Evolutionary conservation across 352 stramenopile genomes (phyloP).

Genomic region (Globisporangium uncinulatum): DNA sequence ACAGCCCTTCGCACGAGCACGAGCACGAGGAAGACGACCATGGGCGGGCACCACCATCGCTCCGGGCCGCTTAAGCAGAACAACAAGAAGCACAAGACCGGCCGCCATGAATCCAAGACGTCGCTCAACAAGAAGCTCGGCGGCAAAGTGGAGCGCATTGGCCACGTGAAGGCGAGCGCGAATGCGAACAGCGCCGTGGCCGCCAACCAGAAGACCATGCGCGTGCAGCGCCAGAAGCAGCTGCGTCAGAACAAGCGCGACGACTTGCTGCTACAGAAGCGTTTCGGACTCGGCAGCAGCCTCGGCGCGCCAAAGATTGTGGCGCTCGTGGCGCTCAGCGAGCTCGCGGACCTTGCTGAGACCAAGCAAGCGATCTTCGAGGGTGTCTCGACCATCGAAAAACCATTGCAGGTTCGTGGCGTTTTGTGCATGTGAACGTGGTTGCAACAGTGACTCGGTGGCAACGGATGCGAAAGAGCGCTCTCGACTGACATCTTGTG

Average conservation of each 20-base stretch:
- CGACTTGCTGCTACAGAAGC: constrained; percentile 77
- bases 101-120: constrained; percentile 81
- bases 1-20: not conserved
- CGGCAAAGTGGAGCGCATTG: constrained; percentile 67
- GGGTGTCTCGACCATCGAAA: constrained; percentile 46
- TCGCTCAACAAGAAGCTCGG: constrained; percentile 54
- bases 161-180: constrained; percentile 31
- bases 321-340: constrained; percentile 76
- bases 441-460: not conserved
- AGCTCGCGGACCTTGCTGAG: constrained; percentile 47
- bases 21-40: constrained; percentile 10
- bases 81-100: constrained; percentile 91
- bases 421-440: not conserved
- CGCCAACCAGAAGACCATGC: constrained; percentile 64
- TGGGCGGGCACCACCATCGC: constrained; percentile 80
- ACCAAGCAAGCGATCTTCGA: constrained; percentile 70
- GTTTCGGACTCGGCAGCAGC: constrained; percentile 65
- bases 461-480: no score
- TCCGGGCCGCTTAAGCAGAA: constrained; percentile 86
- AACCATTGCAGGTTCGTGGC: constrained; percentile 26
- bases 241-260: constrained; percentile 81
- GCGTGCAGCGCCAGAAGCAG: constrained; percentile 82
- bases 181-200: constrained; percentile 41
- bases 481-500: not conserved
- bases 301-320: constrained; percentile 80